Base-by-base conservation (phyloP, 176 grass and related monocot species). In the Pontederia paniculata region DNA sequence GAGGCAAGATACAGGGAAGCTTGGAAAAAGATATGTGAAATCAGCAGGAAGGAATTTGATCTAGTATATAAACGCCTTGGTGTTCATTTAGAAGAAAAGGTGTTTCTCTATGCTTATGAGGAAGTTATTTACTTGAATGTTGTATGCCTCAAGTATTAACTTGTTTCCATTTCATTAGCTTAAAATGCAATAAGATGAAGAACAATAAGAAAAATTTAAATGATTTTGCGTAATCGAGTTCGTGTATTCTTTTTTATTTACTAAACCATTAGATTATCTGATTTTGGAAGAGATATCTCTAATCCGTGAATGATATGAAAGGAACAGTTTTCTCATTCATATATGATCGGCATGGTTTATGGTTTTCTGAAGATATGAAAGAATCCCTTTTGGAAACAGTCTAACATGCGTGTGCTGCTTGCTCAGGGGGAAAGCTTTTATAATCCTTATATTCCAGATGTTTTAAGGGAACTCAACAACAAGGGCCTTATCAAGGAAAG, bases 401-500 rank as follows among this genome's bases (percentile, higher is more conserved):
- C 62, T 60, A 73, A 50, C 46, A n/a, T n/a, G 51, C 14, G 23
- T 42, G 1, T 21, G 43, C 0, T 73, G 7, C 55, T 25, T 63
- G 81, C 70, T 61, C 68, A 88, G 86, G 86, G 91, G 9, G 93
- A 98, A 70, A 98, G 93, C 76, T 98, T 88, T 74, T 98, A 98
- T 72, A 98, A 84, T 62, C 83, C 77, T n/a, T 88, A 84, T 66
- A 98, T 98, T 68, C 80, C 80, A 15, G 47, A 70, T 74, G 84
- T 83, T 61, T 77, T 97, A 57, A 78, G 74, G 19, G 75, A 84
- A 52, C 70, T 97, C 18, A 58, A 11, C 50, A 64, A 60, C 23
- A 79, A 91, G 65, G 82, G 77, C 12, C 70, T 97, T 55, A 80
- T 97, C 42, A 70, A 78, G 67, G 93, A 97, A 78, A 84, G 77